Percentiles rank a stretch among this genome's conserved stretches.
phyloP scores from a whole-genome alignment of 2,329 filamentous ascomycete species.

The Neospermospora avenae region DNA sequence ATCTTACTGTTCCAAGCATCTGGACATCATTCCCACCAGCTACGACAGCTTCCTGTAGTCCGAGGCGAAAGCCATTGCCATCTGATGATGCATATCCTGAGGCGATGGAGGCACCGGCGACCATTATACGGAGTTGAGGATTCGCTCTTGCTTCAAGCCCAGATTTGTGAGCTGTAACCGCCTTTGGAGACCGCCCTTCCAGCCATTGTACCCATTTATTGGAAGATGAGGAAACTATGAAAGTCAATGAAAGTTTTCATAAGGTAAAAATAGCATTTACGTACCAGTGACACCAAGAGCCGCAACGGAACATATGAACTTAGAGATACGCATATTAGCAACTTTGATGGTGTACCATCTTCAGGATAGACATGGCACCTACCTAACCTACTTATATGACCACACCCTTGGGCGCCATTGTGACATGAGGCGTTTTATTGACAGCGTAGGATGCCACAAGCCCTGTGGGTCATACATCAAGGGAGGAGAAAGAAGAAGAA shows the following conservation, averaged over 20 bases:
- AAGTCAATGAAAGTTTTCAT: neutral
- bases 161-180: neutral
- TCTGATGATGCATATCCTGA: neutral
- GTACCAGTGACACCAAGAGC: neutral
- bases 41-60: neutral
- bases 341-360: neutral
- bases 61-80: slow-evolving; percentile 7
- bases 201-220: neutral
- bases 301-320: neutral
- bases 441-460: neutral
- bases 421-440: neutral
- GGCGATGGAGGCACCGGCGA: slow-evolving; percentile 2
- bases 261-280: neutral
- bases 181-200: neutral
- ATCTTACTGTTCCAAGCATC: neutral
- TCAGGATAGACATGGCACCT: neutral
- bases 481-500: neutral
- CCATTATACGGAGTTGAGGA: neutral
- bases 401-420: neutral
- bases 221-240: neutral
- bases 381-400: neutral
- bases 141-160: neutral
- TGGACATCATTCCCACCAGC: neutral
- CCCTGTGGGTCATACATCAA: neutral
- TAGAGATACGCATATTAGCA: slow-evolving; percentile 1